phyloP scores from a whole-genome alignment of 768 basidiomycete species.

The Trametes maxima region DNA sequence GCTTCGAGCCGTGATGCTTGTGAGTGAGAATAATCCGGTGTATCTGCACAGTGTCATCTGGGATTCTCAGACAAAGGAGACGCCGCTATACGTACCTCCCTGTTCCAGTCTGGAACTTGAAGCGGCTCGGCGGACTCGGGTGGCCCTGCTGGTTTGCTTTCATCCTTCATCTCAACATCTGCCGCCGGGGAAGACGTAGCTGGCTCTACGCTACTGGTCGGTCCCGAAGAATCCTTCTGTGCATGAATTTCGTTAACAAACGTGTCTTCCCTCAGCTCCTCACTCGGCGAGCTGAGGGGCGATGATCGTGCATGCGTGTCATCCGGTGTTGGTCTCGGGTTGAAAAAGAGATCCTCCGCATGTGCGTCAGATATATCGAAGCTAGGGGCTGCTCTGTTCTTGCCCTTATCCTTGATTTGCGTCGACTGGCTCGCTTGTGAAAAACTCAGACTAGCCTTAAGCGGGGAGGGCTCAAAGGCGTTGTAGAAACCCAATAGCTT shows the following conservation, averaged over 20 bases:
- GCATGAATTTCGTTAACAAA: background rate
- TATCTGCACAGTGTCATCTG: conserved; percentile 43
- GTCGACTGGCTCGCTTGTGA: conserved; percentile 18
- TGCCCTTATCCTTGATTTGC: conserved; percentile 25
- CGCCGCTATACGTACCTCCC: conserved; percentile 46
- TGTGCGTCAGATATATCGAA: background rate
- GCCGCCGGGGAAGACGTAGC: conserved; percentile 10
- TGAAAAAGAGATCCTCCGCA: conserved; percentile 21
- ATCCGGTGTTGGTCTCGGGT: background rate
- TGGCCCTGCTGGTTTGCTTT: conserved; percentile 21
- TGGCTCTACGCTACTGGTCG: conserved; percentile 22
- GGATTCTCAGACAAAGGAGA: background rate
- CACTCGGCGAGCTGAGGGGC: background rate
- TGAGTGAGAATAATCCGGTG: conserved; percentile 65
- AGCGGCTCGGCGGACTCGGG: conserved; percentile 35
- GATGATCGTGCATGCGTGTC: background rate
- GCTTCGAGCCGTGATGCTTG: conserved; percentile 38
- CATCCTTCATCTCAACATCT: conserved; percentile 33
- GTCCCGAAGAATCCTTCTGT: conserved; percentile 26
- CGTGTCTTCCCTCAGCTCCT: background rate
- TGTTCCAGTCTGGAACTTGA: conserved; percentile 49
- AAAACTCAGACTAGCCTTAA: conserved; percentile 9
- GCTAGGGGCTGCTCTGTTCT: conserved; percentile 11
- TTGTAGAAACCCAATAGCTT: conserved; percentile 34
- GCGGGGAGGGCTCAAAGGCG: conserved; percentile 23